A percentile compares a stretch with the other conserved stretches of the same genome.
phyloP scores from a whole-genome alignment of 2,329 filamentous ascomycete genomes.

The Diaporthe citri region DNA sequence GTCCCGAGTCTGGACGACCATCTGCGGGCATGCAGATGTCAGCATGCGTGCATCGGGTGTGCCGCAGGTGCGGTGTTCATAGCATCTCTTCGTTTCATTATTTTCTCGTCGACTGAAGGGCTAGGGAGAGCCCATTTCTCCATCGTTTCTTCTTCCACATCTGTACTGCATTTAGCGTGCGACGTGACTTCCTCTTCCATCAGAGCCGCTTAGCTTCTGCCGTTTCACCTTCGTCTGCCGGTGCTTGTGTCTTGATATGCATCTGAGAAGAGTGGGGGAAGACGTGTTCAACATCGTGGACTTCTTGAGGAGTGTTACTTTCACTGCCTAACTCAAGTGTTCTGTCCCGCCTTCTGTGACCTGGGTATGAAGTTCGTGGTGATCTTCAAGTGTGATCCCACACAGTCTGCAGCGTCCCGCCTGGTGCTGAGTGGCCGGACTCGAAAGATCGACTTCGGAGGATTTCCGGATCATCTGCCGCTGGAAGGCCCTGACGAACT shows the following conservation, averaged over 20 bases:
- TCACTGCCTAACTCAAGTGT: too few relatives aligned
- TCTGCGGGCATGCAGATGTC: not conserved
- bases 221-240: not conserved
- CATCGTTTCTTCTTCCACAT: not conserved
- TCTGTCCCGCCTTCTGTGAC: not conserved
- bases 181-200: slow-evolving; percentile 6
- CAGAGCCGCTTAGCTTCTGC: not conserved
- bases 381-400: not conserved
- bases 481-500: slow-evolving; percentile 7
- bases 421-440: not conserved
- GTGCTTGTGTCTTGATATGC: slow-evolving; percentile 1
- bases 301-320: not conserved
- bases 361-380: not conserved
- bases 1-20: not conserved
- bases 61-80: slow-evolving; percentile 1
- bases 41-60: not conserved
- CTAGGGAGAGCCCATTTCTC: not conserved
- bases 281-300: not conserved
- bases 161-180: slow-evolving; percentile 4
- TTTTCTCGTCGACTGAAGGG: not conserved
- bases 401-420: not conserved
- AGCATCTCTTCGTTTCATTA: not conserved
- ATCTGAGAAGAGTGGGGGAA: not conserved
- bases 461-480: not conserved
- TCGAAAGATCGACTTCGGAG: not conserved